Base-by-base conservation (phyloP, 2,329 filamentous ascomycete species). In the Gnomoniopsis smithogilvyi region DNA sequence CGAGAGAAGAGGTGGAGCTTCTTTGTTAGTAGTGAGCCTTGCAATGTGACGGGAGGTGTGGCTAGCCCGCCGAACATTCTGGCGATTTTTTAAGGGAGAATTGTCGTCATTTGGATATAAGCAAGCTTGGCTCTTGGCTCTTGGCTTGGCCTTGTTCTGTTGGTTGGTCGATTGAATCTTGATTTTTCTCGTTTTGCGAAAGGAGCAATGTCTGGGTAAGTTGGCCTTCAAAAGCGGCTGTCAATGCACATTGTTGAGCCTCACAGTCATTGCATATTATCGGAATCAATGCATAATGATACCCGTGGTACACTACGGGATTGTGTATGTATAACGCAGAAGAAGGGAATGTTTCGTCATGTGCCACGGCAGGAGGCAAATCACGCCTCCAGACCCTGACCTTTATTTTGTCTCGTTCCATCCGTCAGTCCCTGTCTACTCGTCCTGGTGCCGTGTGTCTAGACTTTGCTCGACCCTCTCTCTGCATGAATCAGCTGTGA, bases 11-110 rank as follows among this genome's bases (percentile, higher is more conserved):
- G 77, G 51, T 81, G 74, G 71, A 74, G 68, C 51, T 81, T 81
- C 67, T 81, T 81, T 66, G 66, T 81, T 10, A 67, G 68, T 0
- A 80, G 77, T 56, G 76, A 78, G 72, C 73, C 74, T n/a, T 75
- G 72, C 46, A 77, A 79, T 66, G 78, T 80, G 2, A 67, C 71
- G 2, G 70, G 72, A 1, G 72, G 72, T 19, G 70, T 74, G 36
- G 73, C 73, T 8, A 62, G 62, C 19, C 61, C 61, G 26, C 61
- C 61, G 8, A 63, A 61, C 17, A 60, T 57, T n/a, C 19, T 62
- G 51, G 58, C 60, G 2, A 60, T 63, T 3, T 63, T 63, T 15
- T 63, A 41, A 47, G 30, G 12, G 3, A 30, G 4, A 3, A 10
- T 11, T 2, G 10, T 10, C 12, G 2, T 17, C 6, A 47, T 6